Evolutionary conservation across 768 basidiomycete genomes (phyloP).

Genomic region (Chalciporus chontae): DNA sequence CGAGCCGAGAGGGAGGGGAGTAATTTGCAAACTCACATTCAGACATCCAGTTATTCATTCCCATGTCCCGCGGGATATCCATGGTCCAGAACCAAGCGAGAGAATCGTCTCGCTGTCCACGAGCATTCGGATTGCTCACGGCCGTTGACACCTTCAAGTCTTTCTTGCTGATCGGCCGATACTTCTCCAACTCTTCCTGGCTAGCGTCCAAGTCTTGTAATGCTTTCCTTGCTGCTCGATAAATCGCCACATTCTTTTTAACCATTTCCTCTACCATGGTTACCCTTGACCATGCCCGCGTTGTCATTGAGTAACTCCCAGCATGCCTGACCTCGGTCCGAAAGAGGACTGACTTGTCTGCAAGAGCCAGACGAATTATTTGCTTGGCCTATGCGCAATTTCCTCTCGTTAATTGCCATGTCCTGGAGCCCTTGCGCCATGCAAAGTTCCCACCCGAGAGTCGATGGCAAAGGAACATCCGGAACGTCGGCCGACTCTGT

Average conservation of each 20-base stretch:
- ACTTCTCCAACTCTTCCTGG: background rate
- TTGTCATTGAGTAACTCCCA: background rate
- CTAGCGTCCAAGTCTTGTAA: background rate
- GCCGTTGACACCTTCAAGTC: conserved; percentile 3
- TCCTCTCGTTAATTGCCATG: too few species aligned
- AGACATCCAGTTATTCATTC: conserved; percentile 5
- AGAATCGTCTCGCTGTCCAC: background rate
- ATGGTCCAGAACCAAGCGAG: conserved; percentile 11
- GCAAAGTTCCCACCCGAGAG: too few species aligned
- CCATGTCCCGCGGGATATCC: background rate
- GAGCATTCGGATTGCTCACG: conserved; percentile 2
- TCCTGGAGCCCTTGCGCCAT: too few species aligned
- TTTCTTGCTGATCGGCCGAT: background rate
- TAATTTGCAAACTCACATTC: conserved; percentile 3
- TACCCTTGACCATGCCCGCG: background rate
- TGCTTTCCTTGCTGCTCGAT: background rate
- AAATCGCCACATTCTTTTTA: conserved; percentile 2
- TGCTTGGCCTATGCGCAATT: too few species aligned
- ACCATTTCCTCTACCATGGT: background rate
- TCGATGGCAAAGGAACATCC: too few species aligned
- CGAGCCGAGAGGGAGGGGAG: background rate
- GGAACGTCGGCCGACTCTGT: too few species aligned
- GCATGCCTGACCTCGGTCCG: background rate
- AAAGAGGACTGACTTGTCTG: conserved; percentile 10
- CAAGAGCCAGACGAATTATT: background rate